Evolutionary conservation across 768 basidiomycete species (phyloP).

Genomic region (Hirschioporus abietinus): DNA sequence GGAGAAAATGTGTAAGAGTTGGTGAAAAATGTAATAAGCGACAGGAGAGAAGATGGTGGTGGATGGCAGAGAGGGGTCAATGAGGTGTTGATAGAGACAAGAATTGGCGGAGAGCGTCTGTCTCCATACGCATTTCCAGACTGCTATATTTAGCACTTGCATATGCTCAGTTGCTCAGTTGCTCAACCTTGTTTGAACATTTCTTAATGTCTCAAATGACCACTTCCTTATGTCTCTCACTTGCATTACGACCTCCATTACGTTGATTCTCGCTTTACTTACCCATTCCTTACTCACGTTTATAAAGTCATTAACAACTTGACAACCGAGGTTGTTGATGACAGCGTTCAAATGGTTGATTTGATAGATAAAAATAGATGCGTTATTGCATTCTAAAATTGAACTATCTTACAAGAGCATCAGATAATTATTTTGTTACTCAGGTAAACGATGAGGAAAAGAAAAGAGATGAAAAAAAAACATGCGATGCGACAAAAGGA

Average conservation of each 20-base stretch:
- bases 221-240: not conserved
- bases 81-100: not conserved
- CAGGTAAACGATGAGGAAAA: not conserved
- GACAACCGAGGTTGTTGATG: not conserved
- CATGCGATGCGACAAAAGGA: not conserved
- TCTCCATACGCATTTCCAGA: conserved; percentile 2
- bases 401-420: conserved; percentile 2
- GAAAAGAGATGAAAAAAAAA: not conserved
- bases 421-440: not conserved
- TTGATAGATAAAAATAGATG: not conserved
- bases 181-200: not conserved
- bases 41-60: not conserved
- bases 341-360: not conserved
- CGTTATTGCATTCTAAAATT: conserved; percentile 3
- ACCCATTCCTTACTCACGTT: not conserved
- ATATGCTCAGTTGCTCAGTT: not conserved
- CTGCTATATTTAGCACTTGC: conserved; percentile 3
- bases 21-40: not conserved
- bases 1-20: not conserved
- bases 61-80: not conserved
- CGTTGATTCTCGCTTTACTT: not conserved
- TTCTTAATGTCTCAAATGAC: not conserved
- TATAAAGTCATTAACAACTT: not conserved
- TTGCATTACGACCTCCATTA: not conserved
- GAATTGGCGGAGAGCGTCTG: conserved; percentile 1